A percentile compares a stretch with the other conserved stretches of the same genome.
Conservation (phyloP, 306 rosid species). For the Pyrus betulifolia region DNA sequence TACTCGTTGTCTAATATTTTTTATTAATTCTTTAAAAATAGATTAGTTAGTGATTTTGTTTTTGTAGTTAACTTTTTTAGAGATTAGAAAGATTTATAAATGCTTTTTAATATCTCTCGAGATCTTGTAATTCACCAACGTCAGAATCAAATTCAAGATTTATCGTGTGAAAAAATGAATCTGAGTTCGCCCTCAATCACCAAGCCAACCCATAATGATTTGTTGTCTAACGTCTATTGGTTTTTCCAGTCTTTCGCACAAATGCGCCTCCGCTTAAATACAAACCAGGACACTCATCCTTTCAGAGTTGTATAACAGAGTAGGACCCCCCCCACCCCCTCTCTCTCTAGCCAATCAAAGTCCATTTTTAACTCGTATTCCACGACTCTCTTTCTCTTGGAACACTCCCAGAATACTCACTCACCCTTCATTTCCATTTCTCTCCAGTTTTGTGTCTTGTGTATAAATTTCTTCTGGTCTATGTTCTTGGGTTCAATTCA, state of each 20-base stretch:
- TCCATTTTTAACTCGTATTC: slow-evolving; percentile 24
- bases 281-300: not conserved
- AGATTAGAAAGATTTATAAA: no score
- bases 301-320: not conserved
- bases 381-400: slow-evolving; percentile 16
- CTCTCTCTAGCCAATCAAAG: not conserved
- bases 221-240: not conserved
- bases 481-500: not conserved
- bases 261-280: not conserved
- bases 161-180: accelerated
- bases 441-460: not conserved
- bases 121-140: accelerated
- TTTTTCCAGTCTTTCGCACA: not conserved
- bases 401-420: slow-evolving; percentile 8
- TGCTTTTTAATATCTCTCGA: no score
- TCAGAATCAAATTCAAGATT: no score
- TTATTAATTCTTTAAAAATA: no score
- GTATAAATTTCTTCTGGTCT: not conserved
- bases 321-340: not conserved
- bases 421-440: not conserved
- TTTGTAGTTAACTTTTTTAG: accelerated
- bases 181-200: no score
- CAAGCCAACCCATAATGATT: no score
- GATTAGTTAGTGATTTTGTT: no score
- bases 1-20: no score